A percentile compares a stretch with the other conserved stretches of the same genome.
These are phyloP conservation scores for Heliocybe sulcata DNA, from an alignment of 1,284 basidiomycete species.

Conservation along the genomic window DNA sequence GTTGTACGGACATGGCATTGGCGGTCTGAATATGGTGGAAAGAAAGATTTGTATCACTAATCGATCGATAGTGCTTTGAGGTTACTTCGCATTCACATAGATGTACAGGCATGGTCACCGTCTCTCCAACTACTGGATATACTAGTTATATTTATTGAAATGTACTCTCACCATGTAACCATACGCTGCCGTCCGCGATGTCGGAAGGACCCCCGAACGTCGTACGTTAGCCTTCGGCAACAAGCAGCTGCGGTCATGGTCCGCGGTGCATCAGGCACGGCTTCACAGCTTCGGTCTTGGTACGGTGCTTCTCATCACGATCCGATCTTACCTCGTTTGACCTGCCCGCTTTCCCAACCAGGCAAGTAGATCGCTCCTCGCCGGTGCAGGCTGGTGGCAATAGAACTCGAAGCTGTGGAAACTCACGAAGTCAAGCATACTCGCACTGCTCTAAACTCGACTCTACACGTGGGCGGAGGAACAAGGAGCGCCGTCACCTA, in stretches of 20 bases:
- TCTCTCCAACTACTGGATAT: neutral
- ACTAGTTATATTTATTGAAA: neutral
- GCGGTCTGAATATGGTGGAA: neutral
- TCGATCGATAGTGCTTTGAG: constrained; percentile 1
- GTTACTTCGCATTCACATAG: constrained; percentile 1
- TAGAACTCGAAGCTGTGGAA: neutral
- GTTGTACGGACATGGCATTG: neutral
- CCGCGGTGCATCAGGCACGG: constrained; percentile 1
- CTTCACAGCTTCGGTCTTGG: constrained; percentile 1
- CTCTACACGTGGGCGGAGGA: neutral
- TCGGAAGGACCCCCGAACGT: neutral
- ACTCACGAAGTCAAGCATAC: neutral
- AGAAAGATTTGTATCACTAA: constrained; percentile 1
- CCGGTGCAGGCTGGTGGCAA: neutral
- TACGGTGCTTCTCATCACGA: neutral
- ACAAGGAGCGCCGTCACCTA: neutral
- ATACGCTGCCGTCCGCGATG: neutral
- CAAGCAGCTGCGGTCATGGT: neutral
- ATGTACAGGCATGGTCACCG: neutral
- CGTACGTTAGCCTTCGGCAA: neutral
- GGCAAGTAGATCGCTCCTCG: neutral
- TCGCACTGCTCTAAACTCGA: neutral
- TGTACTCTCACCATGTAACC: neutral
- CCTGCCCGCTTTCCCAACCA: neutral
- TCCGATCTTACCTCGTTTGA: constrained; percentile 2